Evolutionary conservation across 441 rosid genomes (phyloP).

Genomic region (Croton laevigatus): DNA sequence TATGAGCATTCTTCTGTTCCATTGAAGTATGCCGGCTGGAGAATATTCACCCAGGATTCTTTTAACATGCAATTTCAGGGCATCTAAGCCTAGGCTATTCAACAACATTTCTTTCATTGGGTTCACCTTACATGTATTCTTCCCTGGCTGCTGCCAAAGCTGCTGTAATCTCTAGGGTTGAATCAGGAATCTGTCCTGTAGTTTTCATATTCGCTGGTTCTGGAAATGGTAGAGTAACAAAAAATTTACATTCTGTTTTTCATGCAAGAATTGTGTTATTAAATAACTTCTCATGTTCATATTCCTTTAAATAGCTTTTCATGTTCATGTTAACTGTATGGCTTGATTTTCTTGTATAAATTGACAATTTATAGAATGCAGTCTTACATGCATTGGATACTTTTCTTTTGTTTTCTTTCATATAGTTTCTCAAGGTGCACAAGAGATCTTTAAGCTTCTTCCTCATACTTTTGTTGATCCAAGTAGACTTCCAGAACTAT

Average conservation of each 20-base stretch:
- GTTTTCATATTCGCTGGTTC: constrained; percentile 87
- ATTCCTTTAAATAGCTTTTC: background rate
- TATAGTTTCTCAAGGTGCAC: constrained; percentile 83
- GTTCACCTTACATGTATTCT: constrained; percentile 82
- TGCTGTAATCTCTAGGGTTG: constrained; percentile 78
- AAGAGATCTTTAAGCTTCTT: constrained; percentile 91
- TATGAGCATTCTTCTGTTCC: background rate
- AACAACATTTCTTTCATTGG: constrained; percentile 81
- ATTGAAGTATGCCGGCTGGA: constrained; percentile 6
- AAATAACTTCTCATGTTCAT: background rate
- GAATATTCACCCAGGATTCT: background rate
- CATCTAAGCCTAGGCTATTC: constrained; percentile 81
- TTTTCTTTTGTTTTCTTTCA: constrained; percentile 2
- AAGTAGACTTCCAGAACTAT: constrained; percentile 67
- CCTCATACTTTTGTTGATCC: constrained; percentile 85
- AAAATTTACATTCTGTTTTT: background rate
- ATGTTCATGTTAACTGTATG: background rate
- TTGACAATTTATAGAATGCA: background rate
- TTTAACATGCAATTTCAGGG: constrained; percentile 42
- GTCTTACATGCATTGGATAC: background rate
- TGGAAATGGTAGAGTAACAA: constrained; percentile 61
- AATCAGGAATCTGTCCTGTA: constrained; percentile 81
- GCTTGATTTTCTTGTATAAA: background rate
- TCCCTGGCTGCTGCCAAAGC: constrained; percentile 91
- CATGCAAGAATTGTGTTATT: background rate